These are phyloP conservation scores for Trypanosoma melophagium DNA, from an alignment of 208 protist genomes.

Conservation along the genomic window DNA sequence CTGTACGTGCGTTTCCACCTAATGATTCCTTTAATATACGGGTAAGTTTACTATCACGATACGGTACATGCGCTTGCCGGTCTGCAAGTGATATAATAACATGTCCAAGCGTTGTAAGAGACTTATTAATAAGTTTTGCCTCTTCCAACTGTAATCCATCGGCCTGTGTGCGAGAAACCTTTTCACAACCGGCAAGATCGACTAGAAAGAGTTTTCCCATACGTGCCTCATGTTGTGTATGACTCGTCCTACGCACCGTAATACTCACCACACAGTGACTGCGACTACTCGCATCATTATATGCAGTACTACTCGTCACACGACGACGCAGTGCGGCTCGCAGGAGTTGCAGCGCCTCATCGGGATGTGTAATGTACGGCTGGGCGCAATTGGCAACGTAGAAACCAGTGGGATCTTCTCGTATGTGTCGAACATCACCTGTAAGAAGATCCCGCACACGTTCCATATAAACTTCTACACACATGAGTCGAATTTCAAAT, in stretches of 20 bases:
- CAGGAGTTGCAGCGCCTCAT: constrained; percentile 90
- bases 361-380: constrained; percentile 68
- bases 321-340: constrained; percentile 63
- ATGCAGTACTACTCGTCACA: constrained; percentile 79
- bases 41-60: constrained; percentile 88
- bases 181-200: constrained; percentile 90
- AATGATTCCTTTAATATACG: constrained; percentile 87
- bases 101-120: constrained; percentile 81
- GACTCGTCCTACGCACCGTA: constrained; percentile 70
- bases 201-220: constrained; percentile 89
- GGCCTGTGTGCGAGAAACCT: constrained; percentile 82
- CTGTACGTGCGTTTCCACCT: constrained; percentile 89
- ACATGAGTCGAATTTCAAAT: constrained; percentile 94
- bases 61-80: constrained; percentile 67
- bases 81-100: constrained; percentile 87
- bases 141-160: constrained; percentile 86
- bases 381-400: constrained; percentile 92
- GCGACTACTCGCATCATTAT: constrained; percentile 86
- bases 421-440: constrained; percentile 41
- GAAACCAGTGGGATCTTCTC: constrained; percentile 73
- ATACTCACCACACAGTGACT: constrained; percentile 87
- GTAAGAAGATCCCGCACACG: constrained; percentile 93
- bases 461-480: constrained; percentile 98
- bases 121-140: constrained; percentile 93
- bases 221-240: constrained; percentile 51